Conservation (phyloP, 306 rosid genomes). For the Oemleria cerasiformis region DNA sequence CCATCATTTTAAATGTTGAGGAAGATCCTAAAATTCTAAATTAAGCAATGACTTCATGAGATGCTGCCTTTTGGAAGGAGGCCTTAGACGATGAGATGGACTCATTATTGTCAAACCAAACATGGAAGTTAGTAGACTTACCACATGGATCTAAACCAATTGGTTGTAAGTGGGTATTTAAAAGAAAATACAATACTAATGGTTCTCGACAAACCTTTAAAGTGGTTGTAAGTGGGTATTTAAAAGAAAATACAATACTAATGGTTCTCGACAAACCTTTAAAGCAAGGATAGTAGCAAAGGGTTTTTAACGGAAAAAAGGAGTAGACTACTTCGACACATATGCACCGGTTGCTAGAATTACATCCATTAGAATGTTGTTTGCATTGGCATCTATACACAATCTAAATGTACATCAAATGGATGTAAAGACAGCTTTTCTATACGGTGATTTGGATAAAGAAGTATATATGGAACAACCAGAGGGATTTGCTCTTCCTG, state of each 20-base stretch:
- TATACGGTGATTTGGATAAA: background rate
- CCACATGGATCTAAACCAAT: background rate
- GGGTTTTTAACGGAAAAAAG: no score
- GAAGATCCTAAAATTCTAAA: background rate
- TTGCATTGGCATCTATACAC: no score
- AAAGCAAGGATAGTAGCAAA: no score
- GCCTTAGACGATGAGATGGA: background rate
- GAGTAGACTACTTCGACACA: no score
- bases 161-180: slow-evolving; percentile 9
- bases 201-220: background rate
- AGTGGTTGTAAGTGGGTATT: background rate
- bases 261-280: background rate
- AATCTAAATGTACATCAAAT: background rate
- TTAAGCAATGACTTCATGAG: background rate
- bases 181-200: background rate
- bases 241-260: background rate
- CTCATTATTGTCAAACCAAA: background rate
- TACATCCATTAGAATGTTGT: no score
- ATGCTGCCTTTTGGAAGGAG: background rate
- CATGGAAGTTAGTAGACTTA: background rate
- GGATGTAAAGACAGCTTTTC: background rate
- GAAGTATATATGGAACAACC: no score
- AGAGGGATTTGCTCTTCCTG: background rate
- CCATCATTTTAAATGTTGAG: no score
- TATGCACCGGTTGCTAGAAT: no score